phyloP scores from a whole-genome alignment of 495 filamentous ascomycete genomes.

The Terfezia claveryi region DNA sequence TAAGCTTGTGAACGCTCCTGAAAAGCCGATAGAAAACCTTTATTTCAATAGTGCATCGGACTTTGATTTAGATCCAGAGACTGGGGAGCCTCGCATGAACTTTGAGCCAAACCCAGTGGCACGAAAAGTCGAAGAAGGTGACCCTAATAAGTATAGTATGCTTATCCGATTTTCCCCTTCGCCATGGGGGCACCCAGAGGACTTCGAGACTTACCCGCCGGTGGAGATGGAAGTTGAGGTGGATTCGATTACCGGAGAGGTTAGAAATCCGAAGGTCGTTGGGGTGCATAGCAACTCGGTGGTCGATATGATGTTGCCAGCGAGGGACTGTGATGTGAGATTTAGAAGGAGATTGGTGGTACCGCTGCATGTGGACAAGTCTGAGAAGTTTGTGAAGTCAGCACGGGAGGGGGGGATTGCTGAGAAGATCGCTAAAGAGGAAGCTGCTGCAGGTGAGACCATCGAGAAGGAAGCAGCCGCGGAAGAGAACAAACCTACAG shows the following conservation, averaged over 20 bases:
- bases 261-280: constrained; percentile 3
- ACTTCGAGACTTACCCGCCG: constrained; percentile 15
- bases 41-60: not conserved
- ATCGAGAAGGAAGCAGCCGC: too few species aligned
- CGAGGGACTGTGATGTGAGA: constrained; percentile 11
- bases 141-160: constrained; percentile 1
- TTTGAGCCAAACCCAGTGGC: not conserved
- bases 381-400: not conserved
- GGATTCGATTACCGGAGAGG: constrained; percentile 2
- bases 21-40: too few species aligned
- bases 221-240: constrained; percentile 10
- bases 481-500: constrained; percentile 2
- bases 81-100: not conserved
- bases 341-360: constrained; percentile 7
- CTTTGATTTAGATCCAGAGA: not conserved
- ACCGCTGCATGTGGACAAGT: not conserved
- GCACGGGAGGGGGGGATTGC: constrained; percentile 7
- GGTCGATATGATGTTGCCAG: constrained; percentile 13
- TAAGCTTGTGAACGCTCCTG: not conserved
- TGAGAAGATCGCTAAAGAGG: constrained; percentile 5
- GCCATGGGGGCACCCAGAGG: constrained; percentile 9
- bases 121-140: not conserved
- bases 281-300: constrained; percentile 10
- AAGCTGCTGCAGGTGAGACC: constrained; percentile 10
- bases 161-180: constrained; percentile 13